Evolutionary conservation across 2,329 filamentous ascomycete species (phyloP).

Genomic region (Talaromyces sp.): DNA sequence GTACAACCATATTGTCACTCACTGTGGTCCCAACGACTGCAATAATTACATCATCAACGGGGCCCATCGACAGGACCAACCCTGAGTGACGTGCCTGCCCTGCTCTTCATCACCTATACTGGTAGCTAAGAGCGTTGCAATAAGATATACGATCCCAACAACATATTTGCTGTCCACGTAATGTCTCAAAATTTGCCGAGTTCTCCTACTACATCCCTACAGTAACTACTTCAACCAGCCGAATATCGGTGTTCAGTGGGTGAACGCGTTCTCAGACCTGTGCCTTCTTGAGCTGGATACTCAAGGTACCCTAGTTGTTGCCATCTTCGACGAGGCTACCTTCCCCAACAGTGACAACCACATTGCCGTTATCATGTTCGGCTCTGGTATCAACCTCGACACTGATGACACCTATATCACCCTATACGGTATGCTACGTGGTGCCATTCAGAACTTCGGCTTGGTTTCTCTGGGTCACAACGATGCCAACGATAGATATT

Average conservation of each 20-base stretch:
- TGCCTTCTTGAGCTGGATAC: conserved; percentile 13
- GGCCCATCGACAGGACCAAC: conserved; percentile 14
- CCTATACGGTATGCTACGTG: conserved; percentile 11
- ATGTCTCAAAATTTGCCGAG: conserved; percentile 6
- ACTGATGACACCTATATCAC: conserved; percentile 12
- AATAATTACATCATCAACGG: conserved; percentile 14
- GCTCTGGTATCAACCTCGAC: conserved; percentile 9
- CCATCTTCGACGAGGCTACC: conserved; percentile 16
- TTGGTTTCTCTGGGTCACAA: conserved; percentile 13
- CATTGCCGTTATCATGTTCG: conserved; percentile 13
- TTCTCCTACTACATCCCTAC: conserved; percentile 14
- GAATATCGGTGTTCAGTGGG: not conserved
- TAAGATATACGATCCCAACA: conserved; percentile 11
- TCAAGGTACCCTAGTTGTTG: conserved; percentile 15
- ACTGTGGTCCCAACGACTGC: conserved; percentile 13
- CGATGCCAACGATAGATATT: conserved; percentile 10
- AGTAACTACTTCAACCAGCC: conserved; percentile 14
- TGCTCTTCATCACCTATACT: conserved; percentile 12
- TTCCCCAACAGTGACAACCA: conserved; percentile 13
- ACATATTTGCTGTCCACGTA: conserved; percentile 11
- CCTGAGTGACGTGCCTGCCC: conserved; percentile 13
- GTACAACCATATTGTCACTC: conserved; percentile 13
- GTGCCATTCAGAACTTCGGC: conserved; percentile 14
- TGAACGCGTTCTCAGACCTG: conserved; percentile 13
- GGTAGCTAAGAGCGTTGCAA: conserved; percentile 9